Percentiles rank a stretch among this genome's conserved stretches.
Evolutionary conservation across 2,329 filamentous ascomycete species (phyloP).

Genomic region (Pestalotiopsis sp.): DNA sequence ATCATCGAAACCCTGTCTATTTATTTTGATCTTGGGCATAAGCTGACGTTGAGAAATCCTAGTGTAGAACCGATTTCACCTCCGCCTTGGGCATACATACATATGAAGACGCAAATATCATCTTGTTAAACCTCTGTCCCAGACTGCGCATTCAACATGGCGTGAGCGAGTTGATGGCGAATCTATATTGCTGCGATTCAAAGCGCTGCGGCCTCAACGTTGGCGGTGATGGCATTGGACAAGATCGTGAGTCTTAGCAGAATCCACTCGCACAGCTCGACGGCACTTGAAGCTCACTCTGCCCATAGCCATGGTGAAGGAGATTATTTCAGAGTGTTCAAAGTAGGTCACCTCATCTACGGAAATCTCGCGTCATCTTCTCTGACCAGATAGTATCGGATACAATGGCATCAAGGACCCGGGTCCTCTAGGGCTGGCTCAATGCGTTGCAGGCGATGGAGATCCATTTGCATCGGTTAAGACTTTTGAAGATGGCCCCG

Average conservation of each 20-base stretch:
- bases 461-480: too few species aligned
- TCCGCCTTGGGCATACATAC: background rate
- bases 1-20: background rate
- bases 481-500: background rate
- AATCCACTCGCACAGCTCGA: background rate
- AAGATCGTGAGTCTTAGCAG: slow-evolving; percentile 47
- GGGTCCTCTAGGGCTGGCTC: slow-evolving; percentile 18
- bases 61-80: slow-evolving; percentile 6
- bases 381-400: slow-evolving; percentile 26
- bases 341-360: slow-evolving; percentile 39
- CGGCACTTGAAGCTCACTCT: background rate
- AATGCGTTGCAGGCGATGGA: background rate
- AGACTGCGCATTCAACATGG: background rate
- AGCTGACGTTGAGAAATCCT: background rate
- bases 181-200: slow-evolving; percentile 55
- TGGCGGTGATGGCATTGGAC: slow-evolving; percentile 30
- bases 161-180: slow-evolving; percentile 33
- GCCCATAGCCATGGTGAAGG: slow-evolving; percentile 51
- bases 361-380: background rate
- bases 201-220: slow-evolving; percentile 48
- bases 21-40: background rate
- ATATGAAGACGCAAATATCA: background rate
- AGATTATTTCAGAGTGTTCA: slow-evolving; percentile 53
- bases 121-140: background rate
- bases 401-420: slow-evolving; percentile 29